phyloP scores from a whole-genome alignment of 305 asterid species.

The Fraxinus xanthoxyloides region DNA sequence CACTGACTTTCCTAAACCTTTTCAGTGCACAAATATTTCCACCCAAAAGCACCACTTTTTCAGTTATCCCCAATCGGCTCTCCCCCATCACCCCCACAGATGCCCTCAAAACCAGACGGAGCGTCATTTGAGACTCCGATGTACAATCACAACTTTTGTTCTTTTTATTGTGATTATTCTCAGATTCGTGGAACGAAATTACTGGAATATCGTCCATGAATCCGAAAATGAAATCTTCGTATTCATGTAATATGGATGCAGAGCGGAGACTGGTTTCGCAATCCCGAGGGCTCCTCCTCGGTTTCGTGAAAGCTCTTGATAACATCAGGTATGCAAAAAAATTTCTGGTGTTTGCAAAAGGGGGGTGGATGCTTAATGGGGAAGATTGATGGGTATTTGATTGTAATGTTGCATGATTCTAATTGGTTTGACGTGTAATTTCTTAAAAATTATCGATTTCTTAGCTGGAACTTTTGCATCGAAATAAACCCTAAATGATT shows the following conservation, averaged over 20 bases:
- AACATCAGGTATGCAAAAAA: slow-evolving; percentile 21
- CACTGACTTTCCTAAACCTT: slow-evolving; percentile 40
- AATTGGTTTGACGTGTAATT: slow-evolving; percentile 23
- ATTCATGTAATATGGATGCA: slow-evolving; percentile 35
- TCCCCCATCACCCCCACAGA: slow-evolving; percentile 61
- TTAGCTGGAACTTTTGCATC: background rate
- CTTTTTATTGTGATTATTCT: background rate
- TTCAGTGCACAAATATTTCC: slow-evolving; percentile 46
- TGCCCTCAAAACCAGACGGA: slow-evolving; percentile 48
- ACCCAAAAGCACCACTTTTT: slow-evolving; percentile 47
- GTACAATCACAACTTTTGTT: background rate
- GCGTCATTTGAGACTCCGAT: slow-evolving; percentile 32
- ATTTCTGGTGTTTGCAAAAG: background rate
- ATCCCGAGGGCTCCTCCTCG: slow-evolving; percentile 28
- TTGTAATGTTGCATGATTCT: background rate
- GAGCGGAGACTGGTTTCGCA: slow-evolving; percentile 41
- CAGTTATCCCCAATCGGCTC: slow-evolving; percentile 49
- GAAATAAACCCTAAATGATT: background rate
- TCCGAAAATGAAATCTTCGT: slow-evolving; percentile 43
- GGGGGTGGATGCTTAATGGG: background rate
- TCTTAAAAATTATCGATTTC: slow-evolving; percentile 3
- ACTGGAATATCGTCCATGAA: slow-evolving; percentile 48
- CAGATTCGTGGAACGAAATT: slow-evolving; percentile 18
- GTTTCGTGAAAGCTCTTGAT: slow-evolving; percentile 43
- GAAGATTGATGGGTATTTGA: background rate